phyloP scores from a whole-genome alignment of 2,329 filamentous ascomycete genomes.

The Hypoxylon sp. region DNA sequence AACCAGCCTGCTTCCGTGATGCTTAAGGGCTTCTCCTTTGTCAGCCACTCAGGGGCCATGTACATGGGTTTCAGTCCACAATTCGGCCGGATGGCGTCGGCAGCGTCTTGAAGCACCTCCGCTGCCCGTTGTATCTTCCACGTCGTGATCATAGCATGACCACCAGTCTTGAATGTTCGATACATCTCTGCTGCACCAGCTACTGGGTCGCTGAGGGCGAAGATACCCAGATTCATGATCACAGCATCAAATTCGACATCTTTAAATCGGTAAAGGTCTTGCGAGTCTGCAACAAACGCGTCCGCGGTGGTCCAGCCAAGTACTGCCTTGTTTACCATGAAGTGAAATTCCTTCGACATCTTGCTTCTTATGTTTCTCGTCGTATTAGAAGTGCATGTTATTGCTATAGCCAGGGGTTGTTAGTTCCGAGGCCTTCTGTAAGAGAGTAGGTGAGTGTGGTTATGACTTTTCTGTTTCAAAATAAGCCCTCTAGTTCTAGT shows the following conservation, averaged over 20 bases:
- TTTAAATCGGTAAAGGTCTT: conserved; percentile 44
- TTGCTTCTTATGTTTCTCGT: not conserved
- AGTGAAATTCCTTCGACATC: conserved; percentile 6
- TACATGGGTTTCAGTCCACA: conserved; percentile 33
- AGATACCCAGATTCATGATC: conserved; percentile 48
- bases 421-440: not conserved
- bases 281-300: conserved; percentile 42
- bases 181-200: conserved; percentile 46
- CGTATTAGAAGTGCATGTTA: conserved; percentile 15
- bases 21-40: conserved; percentile 42
- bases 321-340: conserved; percentile 38
- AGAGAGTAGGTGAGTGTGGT: not conserved
- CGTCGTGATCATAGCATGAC: conserved; percentile 45
- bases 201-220: conserved; percentile 39
- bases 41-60: conserved; percentile 45
- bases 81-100: conserved; percentile 38
- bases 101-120: conserved; percentile 34
- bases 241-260: conserved; percentile 45
- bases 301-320: conserved; percentile 43
- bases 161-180: conserved; percentile 47
- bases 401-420: not conserved
- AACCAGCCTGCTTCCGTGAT: conserved; percentile 46
- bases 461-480: not conserved
- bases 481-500: not conserved
- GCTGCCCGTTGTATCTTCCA: conserved; percentile 45